Conservation (phyloP, 257 asterid species). For the Solanum infundibuliforme region DNA sequence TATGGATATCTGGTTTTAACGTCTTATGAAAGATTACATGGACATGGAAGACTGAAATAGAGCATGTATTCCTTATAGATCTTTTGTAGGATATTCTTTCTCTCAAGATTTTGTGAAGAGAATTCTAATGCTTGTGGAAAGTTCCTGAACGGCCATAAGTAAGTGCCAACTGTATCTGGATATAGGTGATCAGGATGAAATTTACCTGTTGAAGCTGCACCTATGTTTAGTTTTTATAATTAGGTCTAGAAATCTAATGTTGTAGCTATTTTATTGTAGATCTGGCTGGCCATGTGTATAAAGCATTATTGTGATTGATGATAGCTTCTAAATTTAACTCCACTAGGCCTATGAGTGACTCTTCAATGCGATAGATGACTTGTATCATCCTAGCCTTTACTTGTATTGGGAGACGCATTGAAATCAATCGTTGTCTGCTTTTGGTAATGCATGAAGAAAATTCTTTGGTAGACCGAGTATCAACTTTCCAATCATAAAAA, state of each 20-base stretch:
- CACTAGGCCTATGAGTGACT: neutral
- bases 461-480: neutral
- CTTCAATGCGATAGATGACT: neutral
- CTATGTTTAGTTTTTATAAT: neutral
- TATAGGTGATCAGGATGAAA: neutral
- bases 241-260: neutral
- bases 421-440: neutral
- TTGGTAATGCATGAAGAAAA: neutral
- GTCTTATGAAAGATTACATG: neutral
- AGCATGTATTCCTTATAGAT: neutral
- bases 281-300: too few relatives aligned
- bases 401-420: neutral
- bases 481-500: neutral
- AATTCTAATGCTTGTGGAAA: neutral
- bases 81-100: neutral
- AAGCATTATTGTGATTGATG: neutral
- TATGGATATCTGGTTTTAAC: neutral
- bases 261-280: neutral
- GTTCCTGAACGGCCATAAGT: neutral
- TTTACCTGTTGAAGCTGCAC: neutral
- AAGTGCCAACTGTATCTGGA: neutral
- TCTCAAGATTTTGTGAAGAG: neutral
- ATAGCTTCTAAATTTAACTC: neutral
- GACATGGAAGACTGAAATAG: neutral
- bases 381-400: neutral